phyloP scores from a whole-genome alignment of 2,329 filamentous ascomycete species.

The Aureobasidium melanogenum region DNA sequence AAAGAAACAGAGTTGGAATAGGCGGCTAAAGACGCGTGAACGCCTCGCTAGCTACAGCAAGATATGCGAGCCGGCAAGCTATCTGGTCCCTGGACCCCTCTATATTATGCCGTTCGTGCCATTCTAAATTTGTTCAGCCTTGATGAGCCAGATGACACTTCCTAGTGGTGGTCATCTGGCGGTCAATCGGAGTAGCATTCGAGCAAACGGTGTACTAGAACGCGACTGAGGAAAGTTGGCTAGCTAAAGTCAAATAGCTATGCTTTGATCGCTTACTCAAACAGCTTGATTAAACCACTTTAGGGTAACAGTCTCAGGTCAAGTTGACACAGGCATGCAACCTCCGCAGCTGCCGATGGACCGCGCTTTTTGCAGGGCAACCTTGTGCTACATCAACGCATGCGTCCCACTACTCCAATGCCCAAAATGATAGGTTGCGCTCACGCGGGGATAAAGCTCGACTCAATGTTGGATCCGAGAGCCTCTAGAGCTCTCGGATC shows the following conservation, averaged over 20 bases:
- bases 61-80: background rate
- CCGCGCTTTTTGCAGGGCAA: background rate
- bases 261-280: background rate
- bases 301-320: background rate
- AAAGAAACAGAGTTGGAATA: background rate
- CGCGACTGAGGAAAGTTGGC: background rate
- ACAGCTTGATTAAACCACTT: background rate
- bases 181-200: background rate
- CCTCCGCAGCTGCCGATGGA: background rate
- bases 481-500: background rate
- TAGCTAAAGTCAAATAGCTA: background rate
- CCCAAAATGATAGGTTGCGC: background rate
- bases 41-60: background rate
- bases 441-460: background rate
- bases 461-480: too few relatives aligned
- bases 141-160: background rate
- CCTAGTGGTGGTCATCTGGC: background rate
- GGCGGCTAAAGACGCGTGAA: background rate
- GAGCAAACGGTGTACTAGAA: background rate
- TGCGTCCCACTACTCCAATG: background rate
- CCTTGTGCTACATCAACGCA: background rate
- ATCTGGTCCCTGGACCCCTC: background rate
- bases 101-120: background rate
- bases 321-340: background rate
- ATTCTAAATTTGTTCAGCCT: background rate